Evolutionary conservation across 78 protist species (phyloP).

Genomic region (Cavenderia fasciculata): DNA sequence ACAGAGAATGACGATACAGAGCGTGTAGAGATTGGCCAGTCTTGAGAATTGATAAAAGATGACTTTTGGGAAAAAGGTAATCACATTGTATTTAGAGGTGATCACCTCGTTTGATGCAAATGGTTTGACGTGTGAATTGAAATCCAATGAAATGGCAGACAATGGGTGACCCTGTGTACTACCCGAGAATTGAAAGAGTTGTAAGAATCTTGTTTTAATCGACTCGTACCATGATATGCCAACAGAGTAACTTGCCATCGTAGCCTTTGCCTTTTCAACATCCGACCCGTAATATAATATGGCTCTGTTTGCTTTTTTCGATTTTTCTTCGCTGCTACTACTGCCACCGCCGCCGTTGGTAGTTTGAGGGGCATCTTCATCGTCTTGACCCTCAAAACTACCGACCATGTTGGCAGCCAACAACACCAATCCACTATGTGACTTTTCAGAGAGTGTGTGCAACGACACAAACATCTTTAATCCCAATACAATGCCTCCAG

Average conservation of each 20-base stretch:
- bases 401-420: slow-evolving; percentile 58
- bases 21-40: slow-evolving; percentile 89
- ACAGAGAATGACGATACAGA: slow-evolving; percentile 83
- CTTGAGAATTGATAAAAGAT: slow-evolving; percentile 80
- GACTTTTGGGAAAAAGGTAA: slow-evolving; percentile 74
- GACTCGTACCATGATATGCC: background rate
- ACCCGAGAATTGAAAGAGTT: background rate
- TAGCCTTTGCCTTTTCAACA: slow-evolving; percentile 27
- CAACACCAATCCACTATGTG: slow-evolving; percentile 30
- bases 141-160: background rate
- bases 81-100: slow-evolving; percentile 77
- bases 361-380: background rate
- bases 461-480: slow-evolving; percentile 40
- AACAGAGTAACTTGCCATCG: background rate
- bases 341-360: background rate
- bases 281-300: slow-evolving; percentile 55
- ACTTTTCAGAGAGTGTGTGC: slow-evolving; percentile 19
- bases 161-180: background rate
- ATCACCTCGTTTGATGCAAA: slow-evolving; percentile 39
- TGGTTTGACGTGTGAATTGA: background rate
- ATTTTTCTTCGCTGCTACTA: background rate
- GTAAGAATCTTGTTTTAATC: background rate
- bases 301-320: background rate
- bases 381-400: slow-evolving; percentile 31
- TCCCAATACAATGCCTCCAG: slow-evolving; percentile 51